phyloP scores from a whole-genome alignment of 495 filamentous ascomycete species.

The Penicillium salamii region DNA sequence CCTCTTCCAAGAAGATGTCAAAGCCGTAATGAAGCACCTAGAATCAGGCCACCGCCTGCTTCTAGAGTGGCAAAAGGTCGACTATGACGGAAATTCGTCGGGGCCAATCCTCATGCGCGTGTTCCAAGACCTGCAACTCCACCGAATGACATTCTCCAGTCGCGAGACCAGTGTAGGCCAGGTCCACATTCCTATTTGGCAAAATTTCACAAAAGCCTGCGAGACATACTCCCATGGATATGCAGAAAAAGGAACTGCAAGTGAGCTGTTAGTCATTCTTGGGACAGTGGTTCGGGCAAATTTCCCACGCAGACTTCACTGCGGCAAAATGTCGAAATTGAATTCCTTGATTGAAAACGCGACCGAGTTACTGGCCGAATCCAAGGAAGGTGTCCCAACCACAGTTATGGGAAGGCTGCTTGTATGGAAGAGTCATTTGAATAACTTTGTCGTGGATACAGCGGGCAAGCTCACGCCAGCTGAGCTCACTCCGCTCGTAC shows the following conservation, averaged over 20 bases:
- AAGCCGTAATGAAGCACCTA: neutral
- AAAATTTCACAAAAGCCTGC: neutral
- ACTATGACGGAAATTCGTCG: neutral
- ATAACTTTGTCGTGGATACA: neutral
- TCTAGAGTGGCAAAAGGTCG: neutral
- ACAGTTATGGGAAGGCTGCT: neutral
- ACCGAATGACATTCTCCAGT: neutral
- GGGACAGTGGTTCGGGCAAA: too few species aligned
- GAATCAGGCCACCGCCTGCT: neutral
- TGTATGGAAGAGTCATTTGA: neutral
- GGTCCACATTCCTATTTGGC: neutral
- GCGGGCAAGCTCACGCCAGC: neutral
- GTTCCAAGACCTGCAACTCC: neutral
- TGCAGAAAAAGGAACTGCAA: too few species aligned
- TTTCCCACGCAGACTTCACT: too few species aligned
- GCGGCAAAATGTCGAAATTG: too few species aligned
- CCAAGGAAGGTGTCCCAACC: too few species aligned
- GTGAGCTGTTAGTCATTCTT: too few species aligned
- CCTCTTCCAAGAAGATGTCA: neutral
- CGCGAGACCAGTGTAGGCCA: neutral
- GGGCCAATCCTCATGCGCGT: neutral
- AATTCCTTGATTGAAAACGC: too few species aligned
- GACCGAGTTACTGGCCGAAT: too few species aligned
- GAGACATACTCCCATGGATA: too few species aligned
- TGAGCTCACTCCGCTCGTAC: neutral